Percentiles rank a stretch among this genome's conserved stretches.
These are phyloP conservation scores for Dillenia turbinata DNA, from an alignment of 164 flowering plant species.

Conservation along the genomic window DNA sequence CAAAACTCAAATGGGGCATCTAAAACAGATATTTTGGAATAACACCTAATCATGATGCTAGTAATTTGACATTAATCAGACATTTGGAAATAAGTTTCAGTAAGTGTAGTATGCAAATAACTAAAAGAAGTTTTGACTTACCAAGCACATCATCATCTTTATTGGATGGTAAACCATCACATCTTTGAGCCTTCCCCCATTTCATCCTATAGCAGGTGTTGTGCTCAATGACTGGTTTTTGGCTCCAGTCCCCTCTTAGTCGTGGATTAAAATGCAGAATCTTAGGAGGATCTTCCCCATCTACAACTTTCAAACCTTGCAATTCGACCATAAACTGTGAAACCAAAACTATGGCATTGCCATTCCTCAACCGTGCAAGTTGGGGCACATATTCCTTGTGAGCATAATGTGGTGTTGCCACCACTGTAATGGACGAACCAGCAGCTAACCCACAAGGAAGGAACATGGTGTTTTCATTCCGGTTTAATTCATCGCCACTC, in stretches of 20 bases:
- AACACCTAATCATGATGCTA: too few species aligned
- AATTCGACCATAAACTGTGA: conserved; percentile 91
- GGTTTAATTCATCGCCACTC: conserved; percentile 49
- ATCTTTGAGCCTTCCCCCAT: conserved; percentile 91
- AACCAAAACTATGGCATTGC: conserved; percentile 45
- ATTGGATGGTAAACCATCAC: conserved; percentile 73
- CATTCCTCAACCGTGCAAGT: conserved; percentile 36
- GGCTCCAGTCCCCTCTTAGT: conserved; percentile 82
- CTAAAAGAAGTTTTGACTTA: conserved; percentile 24
- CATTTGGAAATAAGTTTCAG: too few species aligned
- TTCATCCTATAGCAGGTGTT: conserved; percentile 97
- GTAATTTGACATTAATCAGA: too few species aligned
- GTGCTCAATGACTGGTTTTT: conserved; percentile 81
- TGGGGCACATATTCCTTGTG: conserved; percentile 72
- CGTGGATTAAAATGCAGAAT: conserved; percentile 93
- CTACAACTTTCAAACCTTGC: conserved; percentile 85
- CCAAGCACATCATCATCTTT: conserved; percentile 73
- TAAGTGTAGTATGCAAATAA: too few species aligned
- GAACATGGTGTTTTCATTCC: conserved; percentile 51
- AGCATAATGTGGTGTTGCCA: conserved; percentile 78
- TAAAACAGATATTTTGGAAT: too few species aligned
- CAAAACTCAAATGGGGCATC: neutral
- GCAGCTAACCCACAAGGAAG: conserved; percentile 96
- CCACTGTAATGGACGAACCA: conserved; percentile 84
- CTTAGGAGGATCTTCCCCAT: conserved; percentile 94